Base-by-base conservation (phyloP, 352 stramenopile species). In the Phytophthora crassamura region DNA sequence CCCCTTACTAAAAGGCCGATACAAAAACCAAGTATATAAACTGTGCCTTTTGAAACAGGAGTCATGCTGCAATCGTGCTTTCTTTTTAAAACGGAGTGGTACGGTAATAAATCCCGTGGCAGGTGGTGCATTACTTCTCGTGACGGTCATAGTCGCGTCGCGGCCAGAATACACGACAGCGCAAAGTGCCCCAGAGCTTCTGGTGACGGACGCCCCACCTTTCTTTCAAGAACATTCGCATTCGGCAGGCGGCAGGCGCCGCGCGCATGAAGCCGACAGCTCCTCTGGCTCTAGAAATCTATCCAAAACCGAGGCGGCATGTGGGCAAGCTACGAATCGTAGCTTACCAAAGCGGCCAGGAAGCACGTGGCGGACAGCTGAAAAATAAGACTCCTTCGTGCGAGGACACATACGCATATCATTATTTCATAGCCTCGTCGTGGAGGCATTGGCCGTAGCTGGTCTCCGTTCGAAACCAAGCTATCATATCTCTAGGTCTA, bases 201-300 rank as follows among this genome's bases (percentile, higher is more conserved):
- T 66, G 45, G 59, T 15, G 14, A 4, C 14, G 28, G 30, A 32
- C 7, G 36, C 16, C 14, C 53, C 61, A 71, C 57, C 30, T 53
- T 74, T 66, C 51, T 65, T 35, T 64, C 54, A 64, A 45, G 61
- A 75, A 75, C 42, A 41, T 75, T 75, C 54, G 61, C 39, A 20
- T 8, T 15, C 28, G 15, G 55, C 61, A 74, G 54, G 49, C 61
- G 60, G 66, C 22, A 18, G 43, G 47, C 46, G 35, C 16, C 34
- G 16, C 33, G 22, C 22, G 3, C 22, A 25, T 25, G 35, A 33
- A 40, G 33, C 20, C 49, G 18, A 10, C 38, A 51, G 62, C 42
- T 67, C 64, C 38, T 35, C 62, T 48, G 64, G 49, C 52, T 60
- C 50, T 46, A 22, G 43, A 16, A 16, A 14, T 25, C 36, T 58